Base-by-base conservation (phyloP, 2,329 filamentous ascomycete species). In the Colletotrichum gloeosporioides region DNA sequence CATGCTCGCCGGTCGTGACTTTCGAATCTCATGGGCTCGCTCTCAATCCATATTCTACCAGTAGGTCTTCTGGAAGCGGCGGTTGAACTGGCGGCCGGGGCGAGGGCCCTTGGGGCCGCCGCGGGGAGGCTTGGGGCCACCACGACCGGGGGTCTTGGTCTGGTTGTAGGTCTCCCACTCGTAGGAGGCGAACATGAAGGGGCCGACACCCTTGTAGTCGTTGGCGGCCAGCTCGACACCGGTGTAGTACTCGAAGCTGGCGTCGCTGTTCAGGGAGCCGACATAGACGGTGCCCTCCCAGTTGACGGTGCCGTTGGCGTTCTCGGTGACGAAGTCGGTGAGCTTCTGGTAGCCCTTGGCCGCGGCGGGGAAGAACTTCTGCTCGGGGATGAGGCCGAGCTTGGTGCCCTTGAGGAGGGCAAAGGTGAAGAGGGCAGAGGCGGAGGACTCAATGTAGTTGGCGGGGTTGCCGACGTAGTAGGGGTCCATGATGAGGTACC, bases 381-480 rank as follows among this genome's bases (percentile, higher is more conserved):
- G 87, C 9, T 86, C 71, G 29, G 85, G 81, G 6, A 85, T 83
- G 0, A 88, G 75, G 62, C 75, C 75, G 34, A 76, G 70, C 49
- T 73, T 73, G 59, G 73, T 76, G 49, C 74, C 74, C 66, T 77
- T 77, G 63, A 92, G 81, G 77, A 90, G 82, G 2, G 88, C 86
- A 74, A 89, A 91, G 2, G 86, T 85, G 78, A 92, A 92, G 88
- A 93, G 90, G 4, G 90, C 90, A 3, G 89, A 89, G 15, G 87
- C 91, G 27, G 89, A 90, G 44, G 88, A 90, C 83, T 93, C 90
- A 62, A 93, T 89, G 81, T 90, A 93, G 81, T 93, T 93, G 9
- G 89, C 90, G 61, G 86, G 78, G 62, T 81, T 79, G 4, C 86
- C 87, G 1, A 87, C 85, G 72, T 89, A 88, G 39, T 85, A 81